Evolutionary conservation across 345 rosid species (phyloP).

Genomic region (Moricandia moricandioides): DNA sequence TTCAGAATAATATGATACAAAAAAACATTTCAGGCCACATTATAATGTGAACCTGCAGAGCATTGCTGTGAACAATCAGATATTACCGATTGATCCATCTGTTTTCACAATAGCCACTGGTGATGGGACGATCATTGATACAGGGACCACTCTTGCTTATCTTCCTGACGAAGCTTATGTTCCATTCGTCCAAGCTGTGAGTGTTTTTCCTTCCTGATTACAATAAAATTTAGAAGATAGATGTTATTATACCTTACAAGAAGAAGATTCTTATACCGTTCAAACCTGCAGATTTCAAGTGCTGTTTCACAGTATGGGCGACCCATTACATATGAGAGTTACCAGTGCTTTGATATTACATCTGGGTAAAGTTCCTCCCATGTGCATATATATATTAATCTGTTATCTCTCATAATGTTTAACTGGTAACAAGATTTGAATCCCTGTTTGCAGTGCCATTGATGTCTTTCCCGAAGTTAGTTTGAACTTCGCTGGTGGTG

Average conservation of each 20-base stretch:
- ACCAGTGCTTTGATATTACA: conserved; percentile 56
- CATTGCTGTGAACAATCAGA: conserved; percentile 73
- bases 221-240: not conserved
- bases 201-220: not conserved
- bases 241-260: conserved; percentile 1
- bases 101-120: conserved; percentile 71
- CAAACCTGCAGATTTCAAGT: conserved; percentile 54
- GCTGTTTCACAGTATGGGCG: conserved; percentile 56
- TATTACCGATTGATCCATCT: conserved; percentile 63
- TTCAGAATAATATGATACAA: conserved; percentile 37
- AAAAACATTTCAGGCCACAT: conserved; percentile 72
- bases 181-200: conserved; percentile 72
- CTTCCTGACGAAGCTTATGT: conserved; percentile 70
- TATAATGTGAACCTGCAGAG: conserved; percentile 90
- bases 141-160: conserved; percentile 98
- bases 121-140: conserved; percentile 89
- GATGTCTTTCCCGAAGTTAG: conserved; percentile 76
- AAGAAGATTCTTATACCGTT: conserved; percentile 11
- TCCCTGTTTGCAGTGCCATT: conserved; percentile 47
- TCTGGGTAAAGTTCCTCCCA: conserved; percentile 56
- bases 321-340: conserved; percentile 51
- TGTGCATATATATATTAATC: conserved; percentile 1
- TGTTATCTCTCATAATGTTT: not conserved
- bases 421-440: conserved; percentile 18
- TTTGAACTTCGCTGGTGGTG: conserved; percentile 82